Evolutionary conservation across 257 asterid species (phyloP).

Genomic region (Mentha longifolia): DNA sequence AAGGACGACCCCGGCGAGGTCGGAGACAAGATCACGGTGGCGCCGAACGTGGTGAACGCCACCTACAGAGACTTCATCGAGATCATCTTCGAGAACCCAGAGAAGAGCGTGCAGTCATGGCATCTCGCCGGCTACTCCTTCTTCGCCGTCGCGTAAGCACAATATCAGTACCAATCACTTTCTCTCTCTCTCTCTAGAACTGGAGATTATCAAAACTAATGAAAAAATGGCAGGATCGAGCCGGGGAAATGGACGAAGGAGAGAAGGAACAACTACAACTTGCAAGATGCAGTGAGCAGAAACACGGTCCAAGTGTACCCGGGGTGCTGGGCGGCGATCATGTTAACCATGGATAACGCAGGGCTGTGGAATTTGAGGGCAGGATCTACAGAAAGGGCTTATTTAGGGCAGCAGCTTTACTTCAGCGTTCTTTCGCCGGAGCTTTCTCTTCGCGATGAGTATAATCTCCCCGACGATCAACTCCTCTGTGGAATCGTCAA

Average conservation of each 20-base stretch:
- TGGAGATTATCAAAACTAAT: too few relatives aligned
- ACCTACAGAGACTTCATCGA: slow-evolving; percentile 56
- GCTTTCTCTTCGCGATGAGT: slow-evolving; percentile 55
- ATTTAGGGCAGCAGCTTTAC: slow-evolving; percentile 65
- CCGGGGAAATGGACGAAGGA: slow-evolving; percentile 59
- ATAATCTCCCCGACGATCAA: slow-evolving; percentile 37
- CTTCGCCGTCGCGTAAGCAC: slow-evolving; percentile 63
- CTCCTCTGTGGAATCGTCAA: slow-evolving; percentile 54
- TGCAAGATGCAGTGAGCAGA: slow-evolving; percentile 57
- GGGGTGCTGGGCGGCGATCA: slow-evolving; percentile 55
- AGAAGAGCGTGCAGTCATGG: slow-evolving; percentile 62
- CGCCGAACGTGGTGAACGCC: slow-evolving; percentile 46
- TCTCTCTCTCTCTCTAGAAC: too few relatives aligned
- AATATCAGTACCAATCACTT: background rate
- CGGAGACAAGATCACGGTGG: slow-evolving; percentile 34
- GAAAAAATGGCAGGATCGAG: slow-evolving; percentile 45
- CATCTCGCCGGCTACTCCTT: slow-evolving; percentile 66
- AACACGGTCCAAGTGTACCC: slow-evolving; percentile 67
- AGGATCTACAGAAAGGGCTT: slow-evolving; percentile 41
- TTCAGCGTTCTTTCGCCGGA: slow-evolving; percentile 57
- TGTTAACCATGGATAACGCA: slow-evolving; percentile 63
- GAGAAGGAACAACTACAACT: slow-evolving; percentile 51
- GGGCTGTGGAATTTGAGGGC: slow-evolving; percentile 71
- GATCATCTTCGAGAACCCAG: slow-evolving; percentile 57
- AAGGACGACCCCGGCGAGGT: slow-evolving; percentile 44